phyloP scores from a whole-genome alignment of 2,329 filamentous ascomycete species.

The Drechslera avenae region DNA sequence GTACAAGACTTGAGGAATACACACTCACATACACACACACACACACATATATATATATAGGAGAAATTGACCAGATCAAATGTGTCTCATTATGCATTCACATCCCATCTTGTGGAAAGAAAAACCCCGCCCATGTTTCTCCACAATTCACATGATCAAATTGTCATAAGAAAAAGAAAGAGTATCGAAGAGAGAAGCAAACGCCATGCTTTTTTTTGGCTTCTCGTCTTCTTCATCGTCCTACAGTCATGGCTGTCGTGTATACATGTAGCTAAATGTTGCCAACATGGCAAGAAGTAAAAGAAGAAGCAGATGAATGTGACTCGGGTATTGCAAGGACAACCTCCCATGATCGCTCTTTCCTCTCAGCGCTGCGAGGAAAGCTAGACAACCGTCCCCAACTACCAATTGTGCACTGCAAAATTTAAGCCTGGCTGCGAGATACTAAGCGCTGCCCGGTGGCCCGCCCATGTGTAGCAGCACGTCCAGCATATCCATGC shows the following conservation, averaged over 20 bases:
- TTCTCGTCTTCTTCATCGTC: not conserved
- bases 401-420: too few relatives aligned
- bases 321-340: not conserved
- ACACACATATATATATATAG: too few relatives aligned
- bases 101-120: too few relatives aligned
- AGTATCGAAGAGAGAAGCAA: not conserved
- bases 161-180: not conserved
- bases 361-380: too few relatives aligned
- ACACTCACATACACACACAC: too few relatives aligned
- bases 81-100: too few relatives aligned
- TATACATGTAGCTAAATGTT: not conserved
- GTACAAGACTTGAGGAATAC: too few relatives aligned
- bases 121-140: too few relatives aligned
- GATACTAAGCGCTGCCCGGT: slow-evolving; percentile 24
- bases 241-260: not conserved
- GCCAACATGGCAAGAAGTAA: not conserved
- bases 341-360: not conserved
- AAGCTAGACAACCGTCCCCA: not conserved
- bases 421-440: too few relatives aligned
- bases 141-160: not conserved
- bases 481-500: slow-evolving; percentile 57
- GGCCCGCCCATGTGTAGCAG: slow-evolving; percentile 49
- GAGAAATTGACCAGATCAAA: too few relatives aligned
- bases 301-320: not conserved
- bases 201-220: not conserved